Percentiles rank a stretch among this genome's conserved stretches.
phyloP scores from a whole-genome alignment of 148 eudicot genomes.

The Camellia japonica region DNA sequence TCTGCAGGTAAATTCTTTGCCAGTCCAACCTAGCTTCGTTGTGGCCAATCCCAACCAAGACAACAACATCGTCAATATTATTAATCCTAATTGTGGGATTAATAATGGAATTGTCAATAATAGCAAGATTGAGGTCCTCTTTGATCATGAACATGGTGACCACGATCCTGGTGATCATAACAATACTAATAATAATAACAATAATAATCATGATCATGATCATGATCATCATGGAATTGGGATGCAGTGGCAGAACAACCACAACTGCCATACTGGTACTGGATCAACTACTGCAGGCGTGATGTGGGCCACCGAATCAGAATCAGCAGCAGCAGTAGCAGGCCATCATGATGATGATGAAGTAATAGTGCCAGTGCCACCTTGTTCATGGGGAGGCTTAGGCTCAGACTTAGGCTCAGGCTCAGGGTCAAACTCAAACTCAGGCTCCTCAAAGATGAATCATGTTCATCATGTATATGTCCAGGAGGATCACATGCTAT shows the following conservation, averaged over 20 bases:
- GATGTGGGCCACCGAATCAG: slow-evolving; percentile 14
- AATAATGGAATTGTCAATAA: background rate
- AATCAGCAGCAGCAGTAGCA: too few relatives aligned
- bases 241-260: slow-evolving; percentile 15
- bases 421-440: too few relatives aligned
- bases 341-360: background rate
- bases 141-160: background rate
- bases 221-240: background rate
- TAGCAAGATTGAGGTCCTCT: background rate
- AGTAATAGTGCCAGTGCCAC: background rate
- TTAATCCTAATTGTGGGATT: background rate
- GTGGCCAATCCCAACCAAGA: background rate
- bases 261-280: background rate
- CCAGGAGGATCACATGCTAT: background rate
- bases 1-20: background rate
- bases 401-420: too few relatives aligned
- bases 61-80: background rate
- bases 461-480: background rate
- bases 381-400: background rate
- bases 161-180: background rate
- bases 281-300: background rate
- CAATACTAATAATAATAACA: background rate
- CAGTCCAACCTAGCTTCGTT: background rate
- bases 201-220: background rate
- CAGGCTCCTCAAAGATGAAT: background rate